Evolutionary conservation across 164 flowering plant genomes (phyloP), one percentile per base, ranked within the genome.

Genomic region (Euptelea pleiosperma): DNA sequence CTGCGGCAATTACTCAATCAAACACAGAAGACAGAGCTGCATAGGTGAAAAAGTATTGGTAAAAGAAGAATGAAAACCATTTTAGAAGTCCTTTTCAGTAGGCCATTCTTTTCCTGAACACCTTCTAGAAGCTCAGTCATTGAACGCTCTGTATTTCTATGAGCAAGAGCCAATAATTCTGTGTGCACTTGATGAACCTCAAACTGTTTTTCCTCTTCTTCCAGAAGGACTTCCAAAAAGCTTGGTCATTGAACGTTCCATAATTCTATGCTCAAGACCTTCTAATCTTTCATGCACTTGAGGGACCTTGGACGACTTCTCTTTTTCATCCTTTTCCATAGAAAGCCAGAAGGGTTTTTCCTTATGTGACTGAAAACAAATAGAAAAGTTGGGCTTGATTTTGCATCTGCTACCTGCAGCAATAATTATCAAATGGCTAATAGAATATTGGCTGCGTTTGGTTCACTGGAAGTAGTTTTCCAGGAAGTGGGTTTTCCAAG

Each of bases 101-200:
- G 56, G 50, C 50, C 62, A 67, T 59, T 65, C 21, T 66, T 75
- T 40, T 73, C 83, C 46, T 73, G 78, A 39, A 81, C 78, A 64
- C 74, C 66, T 60, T 74, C 80, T 21, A 79, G 65, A 71, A 77
- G 78, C 44, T 78, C 86, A 52, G 83, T 60, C 76, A 82, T 63
- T 44, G 87, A 82, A 58, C 68, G 74, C 64, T 63, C 47, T 31
- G 36, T 22, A 25, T 35, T 19, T 9, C 54, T 65, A 45, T 65
- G 62, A 41, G 46, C 59, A 41, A 25, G 29, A 45, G 37, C 52
- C n/a, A 61, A 61, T 49, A 39, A 55, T 33, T 60, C 74, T 51
- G 21, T 56, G 28, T 59, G 66, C 16, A 66, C 40, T 18, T 49
- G 41, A 58, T 15, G 36, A 28, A 26, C 61, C 54, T 44, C 66